Evolutionary conservation across 1,139 yeast genomes (phyloP).

Genomic region (Taphrina communis): DNA sequence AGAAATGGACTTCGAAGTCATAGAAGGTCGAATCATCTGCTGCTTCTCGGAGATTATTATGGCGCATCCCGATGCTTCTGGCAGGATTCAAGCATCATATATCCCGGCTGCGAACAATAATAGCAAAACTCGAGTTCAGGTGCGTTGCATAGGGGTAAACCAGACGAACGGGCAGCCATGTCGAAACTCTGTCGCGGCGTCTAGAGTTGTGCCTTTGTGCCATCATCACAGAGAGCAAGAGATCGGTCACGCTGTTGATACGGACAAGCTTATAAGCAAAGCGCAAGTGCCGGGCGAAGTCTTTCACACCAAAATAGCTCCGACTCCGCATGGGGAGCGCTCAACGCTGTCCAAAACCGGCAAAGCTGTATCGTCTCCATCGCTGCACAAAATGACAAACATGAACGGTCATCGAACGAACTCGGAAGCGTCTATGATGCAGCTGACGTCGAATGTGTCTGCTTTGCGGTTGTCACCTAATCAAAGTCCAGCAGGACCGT

Average conservation of each 20-base stretch:
- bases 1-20: no score
- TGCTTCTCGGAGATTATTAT: neutral
- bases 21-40: no score
- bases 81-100: neutral
- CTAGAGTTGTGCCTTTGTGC: conserved; percentile 16
- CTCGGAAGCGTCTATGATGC: neutral
- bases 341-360: neutral
- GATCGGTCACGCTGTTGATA: neutral
- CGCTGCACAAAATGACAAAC: neutral
- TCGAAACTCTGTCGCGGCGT: conserved; percentile 4
- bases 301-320: neutral
- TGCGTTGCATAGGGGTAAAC: neutral
- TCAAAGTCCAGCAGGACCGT: neutral
- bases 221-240: conserved; percentile 19
- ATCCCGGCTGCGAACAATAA: neutral
- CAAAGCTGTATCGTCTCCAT: neutral
- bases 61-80: conserved; percentile 2
- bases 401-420: no score
- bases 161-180: conserved; percentile 21
- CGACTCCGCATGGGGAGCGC: neutral
- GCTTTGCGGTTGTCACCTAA: neutral
- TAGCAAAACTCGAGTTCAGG: neutral
- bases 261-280: neutral
- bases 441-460: conserved; percentile 2
- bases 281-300: neutral